Conservation (phyloP, 2,329 filamentous ascomycete genomes). For the Lecanicillium sp. region DNA sequence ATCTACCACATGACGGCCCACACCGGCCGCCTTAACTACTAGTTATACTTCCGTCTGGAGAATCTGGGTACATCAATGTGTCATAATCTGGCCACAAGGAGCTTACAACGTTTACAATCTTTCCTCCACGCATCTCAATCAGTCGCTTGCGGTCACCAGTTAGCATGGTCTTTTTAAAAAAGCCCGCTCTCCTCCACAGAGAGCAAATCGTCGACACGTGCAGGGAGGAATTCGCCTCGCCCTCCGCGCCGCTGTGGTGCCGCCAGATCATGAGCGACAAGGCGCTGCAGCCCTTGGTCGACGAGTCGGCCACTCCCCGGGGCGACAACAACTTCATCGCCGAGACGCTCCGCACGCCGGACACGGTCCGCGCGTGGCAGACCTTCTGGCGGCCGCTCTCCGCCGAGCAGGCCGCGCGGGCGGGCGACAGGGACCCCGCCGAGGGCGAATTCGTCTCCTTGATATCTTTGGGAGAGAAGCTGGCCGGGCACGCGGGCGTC, state of each 20-base stretch:
- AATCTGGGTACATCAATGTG: no score
- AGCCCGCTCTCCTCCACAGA: background rate
- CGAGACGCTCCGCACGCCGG: background rate
- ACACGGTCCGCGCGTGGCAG: conserved; percentile 9
- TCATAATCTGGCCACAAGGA: no score
- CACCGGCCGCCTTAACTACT: no score
- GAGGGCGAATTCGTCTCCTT: background rate
- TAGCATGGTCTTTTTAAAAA: background rate
- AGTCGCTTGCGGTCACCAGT: no score
- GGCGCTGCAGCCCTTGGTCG: background rate
- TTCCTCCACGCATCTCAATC: no score
- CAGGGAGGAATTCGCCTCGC: background rate
- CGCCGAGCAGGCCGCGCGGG: background rate
- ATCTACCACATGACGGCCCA: no score
- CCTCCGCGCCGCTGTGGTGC: conserved; percentile 7
- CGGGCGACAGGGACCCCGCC: background rate
- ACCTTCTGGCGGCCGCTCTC: background rate
- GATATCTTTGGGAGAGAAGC: conserved; percentile 9
- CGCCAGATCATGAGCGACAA: conserved; percentile 7
- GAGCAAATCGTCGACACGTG: background rate
- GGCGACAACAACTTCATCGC: background rate
- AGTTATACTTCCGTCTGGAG: no score
- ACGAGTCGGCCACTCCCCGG: background rate
- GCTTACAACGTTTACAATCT: no score
- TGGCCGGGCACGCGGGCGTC: conserved; percentile 17